Evolutionary conservation across 2,329 filamentous ascomycete species (phyloP).

Genomic region (Fusarium austroafricanum): DNA sequence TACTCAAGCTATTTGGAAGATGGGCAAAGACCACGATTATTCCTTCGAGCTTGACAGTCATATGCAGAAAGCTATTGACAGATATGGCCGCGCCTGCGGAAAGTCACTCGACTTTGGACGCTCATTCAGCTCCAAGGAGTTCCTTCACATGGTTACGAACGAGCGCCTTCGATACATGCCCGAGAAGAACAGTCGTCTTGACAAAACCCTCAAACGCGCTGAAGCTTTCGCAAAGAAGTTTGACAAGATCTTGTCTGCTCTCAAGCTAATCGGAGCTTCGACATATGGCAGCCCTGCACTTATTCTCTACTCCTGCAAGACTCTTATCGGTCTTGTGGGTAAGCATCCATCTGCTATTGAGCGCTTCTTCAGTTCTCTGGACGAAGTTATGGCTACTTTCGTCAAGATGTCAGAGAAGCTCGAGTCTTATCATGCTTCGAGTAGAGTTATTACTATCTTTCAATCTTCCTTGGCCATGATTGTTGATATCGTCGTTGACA

Average conservation of each 20-base stretch:
- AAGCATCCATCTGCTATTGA: not conserved
- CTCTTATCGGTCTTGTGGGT: rapidly evolving
- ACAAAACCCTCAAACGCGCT: not conserved
- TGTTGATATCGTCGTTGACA: not conserved
- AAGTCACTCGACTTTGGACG: not conserved
- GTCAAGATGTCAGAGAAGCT: not conserved
- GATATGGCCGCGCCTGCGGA: not conserved
- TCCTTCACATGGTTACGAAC: not conserved
- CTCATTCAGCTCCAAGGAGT: not conserved
- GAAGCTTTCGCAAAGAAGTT: not conserved
- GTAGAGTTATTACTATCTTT: not conserved
- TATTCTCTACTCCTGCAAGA: not conserved
- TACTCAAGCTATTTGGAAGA: not conserved
- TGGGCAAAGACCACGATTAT: not conserved
- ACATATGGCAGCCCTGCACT: conserved; percentile 1
- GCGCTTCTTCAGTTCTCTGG: not conserved
- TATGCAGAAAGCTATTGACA: not conserved
- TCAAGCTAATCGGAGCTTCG: not conserved
- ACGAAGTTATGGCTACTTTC: not conserved
- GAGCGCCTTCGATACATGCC: conserved; percentile 8
- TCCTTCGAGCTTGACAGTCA: not conserved
- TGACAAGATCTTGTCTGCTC: not conserved
- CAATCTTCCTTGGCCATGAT: conserved; percentile 1
- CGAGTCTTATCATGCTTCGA: not conserved
- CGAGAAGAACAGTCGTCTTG: not conserved